Conservation (phyloP, 1,284 basidiomycete species). For the Sporisorium scitamineum region DNA sequence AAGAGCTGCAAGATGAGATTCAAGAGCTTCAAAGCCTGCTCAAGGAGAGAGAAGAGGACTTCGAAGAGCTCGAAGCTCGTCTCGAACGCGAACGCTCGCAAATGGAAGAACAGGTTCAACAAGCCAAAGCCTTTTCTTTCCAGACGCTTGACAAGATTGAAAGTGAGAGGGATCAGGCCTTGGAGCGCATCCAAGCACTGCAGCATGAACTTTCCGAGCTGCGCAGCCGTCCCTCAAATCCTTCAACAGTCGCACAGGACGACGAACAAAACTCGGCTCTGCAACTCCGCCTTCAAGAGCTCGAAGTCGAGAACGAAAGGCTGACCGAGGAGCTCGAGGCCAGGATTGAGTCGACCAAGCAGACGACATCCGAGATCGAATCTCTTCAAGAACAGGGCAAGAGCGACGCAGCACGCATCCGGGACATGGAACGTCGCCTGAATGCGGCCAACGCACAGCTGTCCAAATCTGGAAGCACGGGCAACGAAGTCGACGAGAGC, state of each 20-base stretch:
- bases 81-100: slow-evolving; percentile 40
- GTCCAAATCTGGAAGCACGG: slow-evolving; percentile 9
- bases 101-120: slow-evolving; percentile 52
- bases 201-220: slow-evolving; percentile 17
- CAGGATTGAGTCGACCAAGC: not conserved
- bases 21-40: slow-evolving; percentile 37
- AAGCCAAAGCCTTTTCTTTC: slow-evolving; percentile 51
- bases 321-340: slow-evolving; percentile 16
- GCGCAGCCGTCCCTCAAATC: not conserved
- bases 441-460: slow-evolving; percentile 29
- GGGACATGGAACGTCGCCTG: slow-evolving; percentile 30
- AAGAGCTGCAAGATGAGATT: slow-evolving; percentile 29
- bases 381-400: slow-evolving; percentile 23
- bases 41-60: slow-evolving; percentile 43
- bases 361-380: slow-evolving; percentile 9
- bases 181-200: slow-evolving; percentile 25
- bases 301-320: slow-evolving; percentile 16
- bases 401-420: slow-evolving; percentile 30
- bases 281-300: slow-evolving; percentile 18
- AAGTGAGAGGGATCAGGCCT: slow-evolving; percentile 39
- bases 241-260: not conserved
- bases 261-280: slow-evolving; percentile 3
- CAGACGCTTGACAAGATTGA: slow-evolving; percentile 49
- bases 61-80: slow-evolving; percentile 35
- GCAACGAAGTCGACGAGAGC: slow-evolving; percentile 3